Evolutionary conservation across 202 grass and related monocot species (phyloP).

Genomic region (Elaeis oleifera): DNA sequence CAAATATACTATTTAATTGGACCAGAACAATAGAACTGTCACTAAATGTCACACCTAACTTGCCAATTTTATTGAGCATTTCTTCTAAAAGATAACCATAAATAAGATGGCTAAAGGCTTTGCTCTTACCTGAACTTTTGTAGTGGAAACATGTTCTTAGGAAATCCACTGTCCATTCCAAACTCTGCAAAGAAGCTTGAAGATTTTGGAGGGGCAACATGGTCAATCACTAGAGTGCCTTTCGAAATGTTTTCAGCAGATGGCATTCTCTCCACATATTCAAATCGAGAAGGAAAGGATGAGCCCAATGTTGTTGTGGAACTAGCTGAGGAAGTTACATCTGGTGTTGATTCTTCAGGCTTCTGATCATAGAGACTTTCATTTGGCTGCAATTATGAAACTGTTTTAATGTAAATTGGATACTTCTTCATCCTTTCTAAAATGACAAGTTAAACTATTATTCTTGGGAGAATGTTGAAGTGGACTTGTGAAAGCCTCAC

Average conservation of each 20-base stretch:
- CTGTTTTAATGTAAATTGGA: not conserved
- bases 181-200: conserved; percentile 88
- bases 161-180: conserved; percentile 72
- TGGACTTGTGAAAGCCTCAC: no score
- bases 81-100: no score
- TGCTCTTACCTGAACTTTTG: conserved; percentile 59
- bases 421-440: not conserved
- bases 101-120: no score
- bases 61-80: no score
- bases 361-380: conserved; percentile 97
- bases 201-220: conserved; percentile 81
- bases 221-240: conserved; percentile 43
- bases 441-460: no score
- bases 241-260: conserved; percentile 32
- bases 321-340: conserved; percentile 31
- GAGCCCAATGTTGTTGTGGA: conserved; percentile 30
- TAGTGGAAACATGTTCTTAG: conserved; percentile 40
- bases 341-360: conserved; percentile 68
- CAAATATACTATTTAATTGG: no score
- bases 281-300: conserved; percentile 74
- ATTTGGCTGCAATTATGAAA: conserved; percentile 47
- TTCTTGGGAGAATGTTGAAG: no score
- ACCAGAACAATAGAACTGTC: no score
- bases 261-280: conserved; percentile 61
- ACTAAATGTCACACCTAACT: no score